Conservation (phyloP, 352 stramenopile species). For the Pythium aphanidermatum region DNA sequence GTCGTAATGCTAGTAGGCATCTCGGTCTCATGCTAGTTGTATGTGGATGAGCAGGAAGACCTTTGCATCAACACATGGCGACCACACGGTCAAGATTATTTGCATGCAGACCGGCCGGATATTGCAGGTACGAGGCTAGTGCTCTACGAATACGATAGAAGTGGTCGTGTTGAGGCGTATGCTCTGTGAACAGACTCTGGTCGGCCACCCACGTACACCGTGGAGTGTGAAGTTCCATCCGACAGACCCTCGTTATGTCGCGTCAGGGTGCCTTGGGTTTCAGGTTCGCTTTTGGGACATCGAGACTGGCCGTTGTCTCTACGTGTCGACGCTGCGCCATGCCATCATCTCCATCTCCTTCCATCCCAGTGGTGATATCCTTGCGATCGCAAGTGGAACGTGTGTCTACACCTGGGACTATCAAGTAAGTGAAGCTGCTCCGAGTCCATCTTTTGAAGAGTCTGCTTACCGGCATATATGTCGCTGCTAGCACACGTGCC, state of each 20-base stretch:
- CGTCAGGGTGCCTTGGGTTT: constrained; percentile 95
- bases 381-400: constrained; percentile 93
- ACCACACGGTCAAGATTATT: constrained; percentile 98
- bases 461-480: neutral
- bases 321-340: constrained; percentile 90
- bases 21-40: neutral
- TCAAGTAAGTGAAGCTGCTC: constrained; percentile 61
- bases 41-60: constrained; percentile 58
- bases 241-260: constrained; percentile 89
- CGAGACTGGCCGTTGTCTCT: constrained; percentile 88
- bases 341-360: constrained; percentile 97
- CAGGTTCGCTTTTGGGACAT: constrained; percentile 92
- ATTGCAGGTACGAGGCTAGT: constrained; percentile 44
- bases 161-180: too few relatives aligned
- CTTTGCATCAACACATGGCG: constrained; percentile 96
- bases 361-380: constrained; percentile 90
- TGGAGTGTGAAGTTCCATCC: constrained; percentile 99
- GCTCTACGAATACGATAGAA: neutral
- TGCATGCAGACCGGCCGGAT: constrained; percentile 86
- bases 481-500: constrained; percentile 52
- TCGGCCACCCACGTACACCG: constrained; percentile 80
- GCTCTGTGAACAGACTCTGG: constrained; percentile 49
- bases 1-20: neutral
- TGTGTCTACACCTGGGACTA: constrained; percentile 96
- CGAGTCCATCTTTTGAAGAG: constrained; percentile 17